These are phyloP conservation scores for Anethum foeniculum DNA, from an alignment of 140 eudicot genomes.

Conservation along the genomic window DNA sequence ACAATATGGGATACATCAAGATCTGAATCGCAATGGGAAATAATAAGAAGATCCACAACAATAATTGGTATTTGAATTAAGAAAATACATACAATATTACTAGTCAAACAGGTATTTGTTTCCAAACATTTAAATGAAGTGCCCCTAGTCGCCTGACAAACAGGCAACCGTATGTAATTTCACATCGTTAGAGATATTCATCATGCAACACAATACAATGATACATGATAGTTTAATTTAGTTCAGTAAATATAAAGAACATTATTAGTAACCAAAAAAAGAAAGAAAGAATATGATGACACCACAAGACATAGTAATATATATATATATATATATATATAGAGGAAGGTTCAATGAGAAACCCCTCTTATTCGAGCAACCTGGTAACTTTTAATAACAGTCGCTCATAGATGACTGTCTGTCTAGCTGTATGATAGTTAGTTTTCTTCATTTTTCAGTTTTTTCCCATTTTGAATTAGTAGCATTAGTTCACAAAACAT, in stretches of 20 bases:
- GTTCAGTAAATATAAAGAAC: not conserved
- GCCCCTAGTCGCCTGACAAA: not conserved
- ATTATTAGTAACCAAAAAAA: not conserved
- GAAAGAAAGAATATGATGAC: not conserved
- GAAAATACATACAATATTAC: not conserved
- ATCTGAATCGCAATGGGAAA: constrained; percentile 40
- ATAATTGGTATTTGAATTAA: not conserved
- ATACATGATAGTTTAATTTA: not conserved
- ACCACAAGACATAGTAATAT: not conserved
- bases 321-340: too few species aligned
- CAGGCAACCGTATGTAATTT: not conserved
- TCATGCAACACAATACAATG: not conserved
- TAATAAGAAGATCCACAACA: too few species aligned
- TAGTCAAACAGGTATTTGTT: not conserved
- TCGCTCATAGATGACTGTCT: too few species aligned
- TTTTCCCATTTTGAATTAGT: too few species aligned
- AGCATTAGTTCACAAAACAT: too few species aligned
- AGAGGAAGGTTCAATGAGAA: too few species aligned
- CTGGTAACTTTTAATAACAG: too few species aligned
- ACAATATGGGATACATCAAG: constrained; percentile 66
- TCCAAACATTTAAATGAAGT: not conserved
- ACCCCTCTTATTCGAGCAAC: too few species aligned
- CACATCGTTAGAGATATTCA: not conserved
- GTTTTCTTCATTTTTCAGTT: too few species aligned
- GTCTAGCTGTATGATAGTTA: too few species aligned